Evolutionary conservation across 192 early-diverging fungal species (phyloP), one percentile per base, ranked within the genome.

Genomic region (Gigaspora rosea): DNA sequence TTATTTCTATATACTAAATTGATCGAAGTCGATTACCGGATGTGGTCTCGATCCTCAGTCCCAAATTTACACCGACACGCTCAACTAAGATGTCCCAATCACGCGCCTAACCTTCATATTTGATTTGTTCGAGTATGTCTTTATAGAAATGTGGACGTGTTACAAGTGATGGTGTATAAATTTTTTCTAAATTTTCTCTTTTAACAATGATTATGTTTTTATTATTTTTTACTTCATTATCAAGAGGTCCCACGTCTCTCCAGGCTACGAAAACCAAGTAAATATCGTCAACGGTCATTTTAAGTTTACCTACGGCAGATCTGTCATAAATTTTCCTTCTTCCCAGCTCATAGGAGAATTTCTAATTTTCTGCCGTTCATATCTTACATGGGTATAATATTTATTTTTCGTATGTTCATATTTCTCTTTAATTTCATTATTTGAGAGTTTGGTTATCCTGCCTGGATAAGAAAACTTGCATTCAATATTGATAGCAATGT

Each of bases 161-260:
- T n/a, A n/a, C n/a, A n/a, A n/a, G n/a, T n/a, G n/a, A n/a, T 15
- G 63, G 63, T 16, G 63, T 41, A 46, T 65, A 65, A 65, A 46
- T 46, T 18, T 47, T 65, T 65, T 35, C 16, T 16, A 65, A 47
- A 41, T 4, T 2, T 65, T 65, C 41, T 47, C 35, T 65, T 6
- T 16, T 22, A 65, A 65, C 63, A 65, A 65, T 65, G 15, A 65
- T 65, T 41, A 65, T 65, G 15, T 65, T 65, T 65, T 65, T 65
- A 36, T 65, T 65, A 65, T 65, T 47, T 16, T 15, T n/a, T 65
- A 65, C n/a, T 18, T 65, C 63, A 47, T 46, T 0, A 65, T 46
- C 15, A 15, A 65, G 63, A 5, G 0, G 5, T 41, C 12, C 59
- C 11, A 62, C 27, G n/a, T 65, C 63, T 47, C 41, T 65, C 63